Evolutionary conservation across 768 basidiomycete genomes (phyloP), one percentile per base, ranked within the genome.

Genomic region (Suillus fuscotomentosus): DNA sequence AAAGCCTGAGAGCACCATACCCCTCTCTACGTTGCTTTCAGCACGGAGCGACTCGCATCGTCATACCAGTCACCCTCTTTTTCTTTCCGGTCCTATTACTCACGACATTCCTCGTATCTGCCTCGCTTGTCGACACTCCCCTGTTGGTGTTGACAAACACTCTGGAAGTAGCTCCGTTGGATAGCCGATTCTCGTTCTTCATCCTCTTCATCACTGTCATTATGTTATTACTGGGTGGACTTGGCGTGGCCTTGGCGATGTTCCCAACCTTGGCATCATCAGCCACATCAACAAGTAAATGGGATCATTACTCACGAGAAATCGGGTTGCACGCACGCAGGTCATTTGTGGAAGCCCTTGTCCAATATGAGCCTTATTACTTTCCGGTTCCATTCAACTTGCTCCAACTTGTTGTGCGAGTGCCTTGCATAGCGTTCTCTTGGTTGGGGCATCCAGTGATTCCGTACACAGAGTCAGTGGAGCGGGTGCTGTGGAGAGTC

Each of bases 351-450:
- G 70, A 70, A 27, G 73, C 79, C 22, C 78, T 82, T 31, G 60
- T 71, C 24, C 60, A 63, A 6, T 86, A 82, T 65, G 64, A 65
- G 7, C 75, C 78, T 3, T 79, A 81, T 62, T 70, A 69, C 55
- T 88, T 85, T 66, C 84, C 84, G 3, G 76, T 83, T 6, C 86
- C 85, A 0, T 78, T 87, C 70, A 87, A 84, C 71, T 62, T 87
- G 55, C 39, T 85, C 5, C 74, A 45, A 57, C 22, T 67, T 24
- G 13, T 61, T 24, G 54, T 65, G 17, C 51, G 36, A 22, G 41
- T 61, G 7, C 62, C 60, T 27, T 50, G 34, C 14, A 45, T 59
- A 20, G 27, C 53, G n/a, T 60, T 70, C 15, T 47, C 55, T 24
- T 13, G 70, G 17, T 66, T 71, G 9, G 73, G 76, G 24, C 60